Evolutionary conservation across 495 filamentous ascomycete species (phyloP), one percentile per base, ranked within the genome.

Genomic region (Hapsidospora chrysogenum): DNA sequence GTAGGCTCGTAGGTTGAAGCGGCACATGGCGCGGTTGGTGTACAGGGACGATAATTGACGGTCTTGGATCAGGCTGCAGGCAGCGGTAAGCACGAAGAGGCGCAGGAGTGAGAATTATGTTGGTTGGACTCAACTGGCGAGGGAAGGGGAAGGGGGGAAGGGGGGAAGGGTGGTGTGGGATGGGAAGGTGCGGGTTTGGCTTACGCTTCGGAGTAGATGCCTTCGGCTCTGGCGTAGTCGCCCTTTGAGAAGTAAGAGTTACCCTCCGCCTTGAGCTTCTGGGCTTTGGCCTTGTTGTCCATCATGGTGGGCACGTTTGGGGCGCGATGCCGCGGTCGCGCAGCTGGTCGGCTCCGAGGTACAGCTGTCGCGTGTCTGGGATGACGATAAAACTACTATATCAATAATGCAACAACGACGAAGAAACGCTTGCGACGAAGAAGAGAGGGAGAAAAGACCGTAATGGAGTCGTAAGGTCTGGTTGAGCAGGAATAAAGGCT

Each of bases 11-110:
- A 92, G 66, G 46, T 72, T 74, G 29, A 89, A 60, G 29, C 86
- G 77, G 9, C 82, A 74, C 54, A 93, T 77, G 27, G 87, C 81
- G 34, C 89, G 80, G 60, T 97, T 97, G 19, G 87, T 92, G 63
- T 75, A 85, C 31, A 80, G 62, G 3, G 70, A 50, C 1, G 70
- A 64, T 47, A 79, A 80, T 5, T 47, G 55, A 4, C 66, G 57
- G 50, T 85, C 72, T 35, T 63, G 60, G 38, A 70, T 63, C 28
- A 84, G 71, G 14, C 59, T 64, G 44, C 16, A 19, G 31, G 23
- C 1, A 9, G 29, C 9, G 11, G 35, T 19, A 9, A 32, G 17
- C 16, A 16, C 30, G n/a, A n/a, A n/a, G n/a, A n/a, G n/a, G n/a
- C n/a, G n/a, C n/a, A n/a, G n/a, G n/a, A n/a, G n/a, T n/a, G 15